Evolutionary conservation across 768 basidiomycete species (phyloP), one percentile per base, ranked within the genome.

Genomic region (Termitomyces heimii): DNA sequence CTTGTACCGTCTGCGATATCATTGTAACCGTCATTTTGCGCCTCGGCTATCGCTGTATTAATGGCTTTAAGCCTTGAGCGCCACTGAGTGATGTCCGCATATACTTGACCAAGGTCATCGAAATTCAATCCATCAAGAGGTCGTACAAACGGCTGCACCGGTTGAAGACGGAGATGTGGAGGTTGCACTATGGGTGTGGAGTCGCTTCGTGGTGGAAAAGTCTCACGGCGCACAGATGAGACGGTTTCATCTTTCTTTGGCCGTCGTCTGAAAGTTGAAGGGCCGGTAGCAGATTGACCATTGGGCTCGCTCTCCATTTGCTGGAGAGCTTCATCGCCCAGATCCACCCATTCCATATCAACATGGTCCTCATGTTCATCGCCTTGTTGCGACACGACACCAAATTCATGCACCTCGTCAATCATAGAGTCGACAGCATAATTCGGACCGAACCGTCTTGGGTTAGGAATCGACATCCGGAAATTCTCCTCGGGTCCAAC

Each of bases 71-170:
- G 73, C 59, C 75, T 77, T 22, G 84, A 80, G 37, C 90, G 79
- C 83, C 86, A 88, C 54, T 77, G 74, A 31, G 82, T 83, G 65
- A 92, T 92, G 54, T 85, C 83, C 18, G 75, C 66, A 65, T 92
- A 93, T 20, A 89, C 82, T 6, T 72, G 67, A 8, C 83, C 84
- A 10, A 91, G 81, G 54, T 83, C 77, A 31, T 83, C 81, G 52
- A 83, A 88, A 62, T 85, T 77, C 32, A 89, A 67, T 7, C 86
- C 87, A 10, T 88, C 86, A 39, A 83, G 71, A n/a, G 89, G 89
- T 5, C 88, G 80, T 14, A 90, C 86, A 64, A 88, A 88, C 14
- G 89, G 88, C 56, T 84, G 84, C 10, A 76, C 73, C 14, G 81
- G 79, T 65, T 89, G 88, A 18, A 89, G 67, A 31, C 88, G 85